phyloP scores from a whole-genome alignment of 805 yeast species.

The Saccharomyces kudriavzevii region DNA sequence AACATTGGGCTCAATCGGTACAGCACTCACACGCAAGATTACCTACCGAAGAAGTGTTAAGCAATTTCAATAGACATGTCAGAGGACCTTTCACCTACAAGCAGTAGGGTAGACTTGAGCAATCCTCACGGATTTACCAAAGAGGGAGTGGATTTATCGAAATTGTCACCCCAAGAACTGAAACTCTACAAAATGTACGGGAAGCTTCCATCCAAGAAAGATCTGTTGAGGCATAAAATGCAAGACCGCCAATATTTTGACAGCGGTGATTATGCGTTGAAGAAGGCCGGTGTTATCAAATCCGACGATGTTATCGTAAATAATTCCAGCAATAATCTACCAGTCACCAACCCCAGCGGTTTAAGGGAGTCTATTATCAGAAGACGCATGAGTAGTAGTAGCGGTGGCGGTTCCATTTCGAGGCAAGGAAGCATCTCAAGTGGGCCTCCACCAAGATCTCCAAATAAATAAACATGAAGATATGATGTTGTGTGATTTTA shows the following conservation, averaged over 20 bases:
- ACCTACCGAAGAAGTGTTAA: background rate
- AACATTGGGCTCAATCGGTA: background rate
- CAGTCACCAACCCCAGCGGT: constrained; percentile 32
- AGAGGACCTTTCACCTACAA: constrained; percentile 24
- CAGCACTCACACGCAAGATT: background rate
- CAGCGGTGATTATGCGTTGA: constrained; percentile 89
- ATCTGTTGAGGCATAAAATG: constrained; percentile 62
- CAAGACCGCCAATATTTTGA: constrained; percentile 89
- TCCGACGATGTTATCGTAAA: constrained; percentile 17
- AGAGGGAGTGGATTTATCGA: constrained; percentile 43
- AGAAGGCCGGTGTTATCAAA: constrained; percentile 48
- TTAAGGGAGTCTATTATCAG: constrained; percentile 29
- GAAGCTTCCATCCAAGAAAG: constrained; percentile 72
- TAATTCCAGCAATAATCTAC: constrained; percentile 25
- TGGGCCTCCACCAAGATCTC: constrained; percentile 32
- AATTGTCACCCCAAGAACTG: constrained; percentile 70
- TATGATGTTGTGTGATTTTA: background rate
- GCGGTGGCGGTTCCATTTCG: constrained; percentile 22
- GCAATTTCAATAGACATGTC: background rate
- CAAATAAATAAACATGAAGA: constrained; percentile 17
- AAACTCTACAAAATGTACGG: constrained; percentile 76
- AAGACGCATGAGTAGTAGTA: constrained; percentile 30
- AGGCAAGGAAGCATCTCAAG: constrained; percentile 32
- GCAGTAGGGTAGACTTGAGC: constrained; percentile 19
- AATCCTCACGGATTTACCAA: constrained; percentile 40